Percentiles rank a stretch among this genome's conserved stretches.
These are phyloP conservation scores for Microsporum ferrugineum DNA, from an alignment of 2,329 filamentous ascomycete genomes.

Conservation along the genomic window DNA sequence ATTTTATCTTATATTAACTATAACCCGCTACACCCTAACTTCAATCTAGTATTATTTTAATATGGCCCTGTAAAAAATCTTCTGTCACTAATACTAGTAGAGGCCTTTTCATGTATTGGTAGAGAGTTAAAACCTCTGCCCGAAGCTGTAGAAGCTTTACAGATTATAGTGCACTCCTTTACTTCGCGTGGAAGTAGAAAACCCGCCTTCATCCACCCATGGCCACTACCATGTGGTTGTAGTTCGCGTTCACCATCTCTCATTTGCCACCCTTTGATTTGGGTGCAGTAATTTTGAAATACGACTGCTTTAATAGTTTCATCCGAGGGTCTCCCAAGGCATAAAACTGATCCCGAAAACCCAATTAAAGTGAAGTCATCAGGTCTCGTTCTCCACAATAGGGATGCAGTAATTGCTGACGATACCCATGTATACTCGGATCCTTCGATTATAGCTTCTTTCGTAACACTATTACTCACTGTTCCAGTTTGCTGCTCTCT, in stretches of 20 bases:
- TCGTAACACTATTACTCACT: background rate
- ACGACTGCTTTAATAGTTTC: background rate
- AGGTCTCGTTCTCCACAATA: background rate
- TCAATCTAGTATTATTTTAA: no score
- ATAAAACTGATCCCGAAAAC: background rate
- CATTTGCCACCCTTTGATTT: background rate
- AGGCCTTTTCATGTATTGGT: background rate
- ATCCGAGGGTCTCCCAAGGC: background rate
- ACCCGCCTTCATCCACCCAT: background rate
- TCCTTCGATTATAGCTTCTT: background rate
- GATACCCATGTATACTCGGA: background rate
- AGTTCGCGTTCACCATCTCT: background rate
- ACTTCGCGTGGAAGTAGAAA: background rate
- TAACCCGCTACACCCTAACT: no score
- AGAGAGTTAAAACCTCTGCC: background rate
- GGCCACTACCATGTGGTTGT: background rate
- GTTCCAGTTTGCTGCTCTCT: background rate
- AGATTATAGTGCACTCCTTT: background rate
- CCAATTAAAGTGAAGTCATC: background rate
- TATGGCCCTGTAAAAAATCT: background rate
- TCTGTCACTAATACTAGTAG: background rate
- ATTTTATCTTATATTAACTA: no score
- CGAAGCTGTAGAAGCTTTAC: background rate
- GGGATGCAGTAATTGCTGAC: background rate
- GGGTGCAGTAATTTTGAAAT: background rate